These are phyloP conservation scores for Colletotrichum sp. DNA, from an alignment of 2,329 filamentous ascomycete genomes.

Conservation along the genomic window DNA sequence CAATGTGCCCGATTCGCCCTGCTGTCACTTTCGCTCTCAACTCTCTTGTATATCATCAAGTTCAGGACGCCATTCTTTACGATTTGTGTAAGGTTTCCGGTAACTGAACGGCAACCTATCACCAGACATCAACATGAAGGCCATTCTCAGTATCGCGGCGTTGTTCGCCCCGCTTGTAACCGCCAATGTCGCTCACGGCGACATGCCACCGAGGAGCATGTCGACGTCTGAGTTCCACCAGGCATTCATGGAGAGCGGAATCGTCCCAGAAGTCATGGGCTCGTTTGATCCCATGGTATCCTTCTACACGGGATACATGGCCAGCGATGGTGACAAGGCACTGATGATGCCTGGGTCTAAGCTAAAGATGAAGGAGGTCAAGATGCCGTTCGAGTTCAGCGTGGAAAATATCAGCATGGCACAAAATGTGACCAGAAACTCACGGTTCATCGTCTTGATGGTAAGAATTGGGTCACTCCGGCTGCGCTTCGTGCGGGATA, in stretches of 20 bases:
- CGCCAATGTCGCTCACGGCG: not conserved
- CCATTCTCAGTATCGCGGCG: not conserved
- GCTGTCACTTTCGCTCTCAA: no score
- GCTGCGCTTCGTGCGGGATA: no score
- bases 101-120: not conserved
- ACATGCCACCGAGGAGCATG: constrained; percentile 20
- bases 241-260: constrained; percentile 26
- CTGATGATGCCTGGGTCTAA: constrained; percentile 26
- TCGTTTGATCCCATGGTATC: constrained; percentile 29
- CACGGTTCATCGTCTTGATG: constrained; percentile 28
- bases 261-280: constrained; percentile 30
- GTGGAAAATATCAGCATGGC: constrained; percentile 30
- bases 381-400: constrained; percentile 28
- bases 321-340: constrained; percentile 22
- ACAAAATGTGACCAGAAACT: constrained; percentile 24
- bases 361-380: constrained; percentile 24
- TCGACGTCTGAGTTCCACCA: constrained; percentile 28
- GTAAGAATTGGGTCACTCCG: not conserved
- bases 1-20: not conserved
- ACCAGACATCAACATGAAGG: not conserved
- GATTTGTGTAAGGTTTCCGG: not conserved
- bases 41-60: not conserved
- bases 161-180: not conserved
- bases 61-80: not conserved
- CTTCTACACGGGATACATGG: constrained; percentile 27